These are phyloP conservation scores for Graphium sp. DNA, from an alignment of 2,329 filamentous ascomycete genomes.

Conservation along the genomic window DNA sequence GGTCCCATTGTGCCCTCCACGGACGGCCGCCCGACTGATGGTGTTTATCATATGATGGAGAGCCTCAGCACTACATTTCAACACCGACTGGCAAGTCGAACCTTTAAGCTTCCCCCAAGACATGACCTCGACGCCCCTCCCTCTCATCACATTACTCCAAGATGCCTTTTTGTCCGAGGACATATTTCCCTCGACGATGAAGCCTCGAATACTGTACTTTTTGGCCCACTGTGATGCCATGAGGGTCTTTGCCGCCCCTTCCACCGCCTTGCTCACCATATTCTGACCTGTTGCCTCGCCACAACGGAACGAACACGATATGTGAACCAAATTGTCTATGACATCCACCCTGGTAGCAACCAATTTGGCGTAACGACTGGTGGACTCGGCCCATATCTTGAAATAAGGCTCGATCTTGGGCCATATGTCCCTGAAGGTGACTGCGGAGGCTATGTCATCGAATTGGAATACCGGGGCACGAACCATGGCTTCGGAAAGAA, in stretches of 20 bases:
- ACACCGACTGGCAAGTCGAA: background rate
- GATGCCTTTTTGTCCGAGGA: background rate
- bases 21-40: background rate
- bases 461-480: background rate
- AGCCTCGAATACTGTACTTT: background rate
- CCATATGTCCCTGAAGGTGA: constrained; percentile 2
- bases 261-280: constrained; percentile 1
- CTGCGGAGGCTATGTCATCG: background rate
- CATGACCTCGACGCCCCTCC: constrained; percentile 2
- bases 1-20: background rate
- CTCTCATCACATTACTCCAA: background rate
- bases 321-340: background rate
- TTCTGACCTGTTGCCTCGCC: constrained; percentile 3
- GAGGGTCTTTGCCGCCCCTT: constrained; percentile 1
- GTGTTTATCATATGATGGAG: background rate
- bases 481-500: background rate
- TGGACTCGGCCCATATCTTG: background rate
- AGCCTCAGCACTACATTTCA: background rate
- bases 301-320: background rate
- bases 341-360: background rate
- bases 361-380: constrained; percentile 1
- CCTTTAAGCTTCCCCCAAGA: constrained; percentile 3
- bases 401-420: background rate
- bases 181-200: background rate
- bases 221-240: background rate